These are phyloP conservation scores for Chlorencoelia australis DNA, from an alignment of 2,329 filamentous ascomycete genomes.

Conservation along the genomic window DNA sequence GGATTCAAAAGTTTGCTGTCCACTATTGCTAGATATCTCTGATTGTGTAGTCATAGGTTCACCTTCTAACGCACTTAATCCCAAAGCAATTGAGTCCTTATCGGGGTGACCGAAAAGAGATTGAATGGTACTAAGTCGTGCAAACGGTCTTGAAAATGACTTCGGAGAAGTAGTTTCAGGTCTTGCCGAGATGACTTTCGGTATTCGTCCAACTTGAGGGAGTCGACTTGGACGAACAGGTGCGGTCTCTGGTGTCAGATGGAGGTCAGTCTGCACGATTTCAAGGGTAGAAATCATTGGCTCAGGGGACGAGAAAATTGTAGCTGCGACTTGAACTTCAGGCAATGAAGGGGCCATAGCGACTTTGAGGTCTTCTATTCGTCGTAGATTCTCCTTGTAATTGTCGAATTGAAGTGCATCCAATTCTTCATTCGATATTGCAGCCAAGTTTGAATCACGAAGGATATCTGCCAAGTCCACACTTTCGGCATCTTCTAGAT, in stretches of 20 bases:
- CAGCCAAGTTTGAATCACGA: conserved; percentile 34
- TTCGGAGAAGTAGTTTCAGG: conserved; percentile 59
- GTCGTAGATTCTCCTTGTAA: conserved; percentile 18
- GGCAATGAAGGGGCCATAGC: conserved; percentile 6
- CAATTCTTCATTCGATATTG: conserved; percentile 22
- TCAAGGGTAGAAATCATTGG: conserved; percentile 14
- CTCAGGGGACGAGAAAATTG: conserved; percentile 17
- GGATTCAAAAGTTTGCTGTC: conserved; percentile 15
- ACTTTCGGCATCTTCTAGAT: conserved; percentile 20
- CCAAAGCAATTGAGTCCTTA: conserved; percentile 37
- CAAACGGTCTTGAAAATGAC: conserved; percentile 81
- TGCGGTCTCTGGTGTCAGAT: conserved; percentile 14
- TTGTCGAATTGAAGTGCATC: conserved; percentile 23
- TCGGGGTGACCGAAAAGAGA: conserved; percentile 25
- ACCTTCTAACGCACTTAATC: conserved; percentile 30
- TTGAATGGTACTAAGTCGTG: conserved; percentile 40
- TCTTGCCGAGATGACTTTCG: conserved; percentile 63
- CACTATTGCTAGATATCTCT: conserved; percentile 6
- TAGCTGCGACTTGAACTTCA: conserved; percentile 2
- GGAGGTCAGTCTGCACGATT: conserved; percentile 17
- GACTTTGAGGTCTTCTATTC: conserved; percentile 15
- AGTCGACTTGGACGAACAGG: conserved; percentile 48
- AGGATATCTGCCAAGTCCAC: conserved; percentile 38
- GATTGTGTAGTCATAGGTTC: conserved; percentile 8
- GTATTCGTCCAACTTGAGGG: conserved; percentile 76